Evolutionary conservation across 2,329 filamentous ascomycete species (phyloP).

Genomic region (Ophiostoma novo-ulmi): DNA sequence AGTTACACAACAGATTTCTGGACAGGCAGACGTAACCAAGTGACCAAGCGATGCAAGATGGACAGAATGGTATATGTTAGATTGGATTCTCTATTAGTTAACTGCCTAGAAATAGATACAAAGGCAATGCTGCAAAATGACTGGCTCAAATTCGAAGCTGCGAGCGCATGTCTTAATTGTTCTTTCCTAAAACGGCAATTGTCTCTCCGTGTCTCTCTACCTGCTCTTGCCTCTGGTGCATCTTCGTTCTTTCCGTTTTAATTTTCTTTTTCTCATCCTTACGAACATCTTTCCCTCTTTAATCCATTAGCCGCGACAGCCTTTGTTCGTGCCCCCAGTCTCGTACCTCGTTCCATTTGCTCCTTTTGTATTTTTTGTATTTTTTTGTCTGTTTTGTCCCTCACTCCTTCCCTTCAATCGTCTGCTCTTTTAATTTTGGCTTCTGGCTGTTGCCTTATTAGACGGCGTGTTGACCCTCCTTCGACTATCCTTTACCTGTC

Average conservation of each 20-base stretch:
- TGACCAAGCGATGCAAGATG: slow-evolving; percentile 8
- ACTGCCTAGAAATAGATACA: neutral
- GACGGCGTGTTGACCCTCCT: too few species aligned
- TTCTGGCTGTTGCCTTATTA: neutral
- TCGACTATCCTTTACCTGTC: neutral
- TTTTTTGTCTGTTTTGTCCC: neutral
- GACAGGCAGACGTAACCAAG: neutral
- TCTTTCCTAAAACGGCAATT: slow-evolving; percentile 23
- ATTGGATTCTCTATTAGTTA: neutral
- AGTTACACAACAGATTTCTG: neutral
- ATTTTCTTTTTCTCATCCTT: neutral
- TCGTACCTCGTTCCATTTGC: neutral
- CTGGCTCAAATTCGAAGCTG: slow-evolving; percentile 15
- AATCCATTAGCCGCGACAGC: slow-evolving; percentile 18
- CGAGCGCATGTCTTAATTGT: slow-evolving; percentile 1
- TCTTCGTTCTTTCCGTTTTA: neutral
- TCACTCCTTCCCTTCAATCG: neutral
- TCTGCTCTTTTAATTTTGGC: neutral
- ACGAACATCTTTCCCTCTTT: slow-evolving; percentile 4
- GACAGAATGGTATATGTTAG: neutral
- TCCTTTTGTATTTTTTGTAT: neutral
- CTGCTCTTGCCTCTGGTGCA: neutral
- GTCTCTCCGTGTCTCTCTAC: neutral
- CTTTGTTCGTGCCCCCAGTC: slow-evolving; percentile 16
- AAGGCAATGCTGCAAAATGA: neutral